A percentile compares a stretch with the other conserved stretches of the same genome.
Conservation (phyloP, 2,329 filamentous ascomycete species). For the Phoma sp. region DNA sequence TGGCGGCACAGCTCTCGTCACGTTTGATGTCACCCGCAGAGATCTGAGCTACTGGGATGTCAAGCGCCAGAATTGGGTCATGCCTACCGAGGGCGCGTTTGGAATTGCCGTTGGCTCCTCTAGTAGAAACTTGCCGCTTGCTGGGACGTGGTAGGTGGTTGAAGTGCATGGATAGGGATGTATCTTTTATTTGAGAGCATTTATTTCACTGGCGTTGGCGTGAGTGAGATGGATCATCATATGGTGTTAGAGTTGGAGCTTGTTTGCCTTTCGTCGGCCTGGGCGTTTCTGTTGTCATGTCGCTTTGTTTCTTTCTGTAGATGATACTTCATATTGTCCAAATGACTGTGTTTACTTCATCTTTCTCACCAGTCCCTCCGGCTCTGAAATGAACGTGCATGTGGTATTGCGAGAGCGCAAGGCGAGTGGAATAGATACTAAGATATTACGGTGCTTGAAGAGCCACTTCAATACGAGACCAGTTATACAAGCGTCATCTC, state of each 20-base stretch:
- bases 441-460: no score
- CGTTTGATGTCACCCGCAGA: constrained; percentile 48
- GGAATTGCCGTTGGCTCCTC: constrained; percentile 43
- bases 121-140: constrained; percentile 40
- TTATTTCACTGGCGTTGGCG: background rate
- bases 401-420: no score
- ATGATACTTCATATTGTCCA: background rate
- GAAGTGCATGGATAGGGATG: background rate
- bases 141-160: constrained; percentile 38
- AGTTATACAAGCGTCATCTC: background rate
- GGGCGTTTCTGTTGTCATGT: no score
- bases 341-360: no score
- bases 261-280: no score
- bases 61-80: constrained; percentile 50
- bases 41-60: constrained; percentile 54
- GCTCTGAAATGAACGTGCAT: no score
- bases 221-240: background rate
- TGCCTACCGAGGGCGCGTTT: constrained; percentile 42
- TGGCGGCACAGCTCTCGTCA: constrained; percentile 32
- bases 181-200: background rate
- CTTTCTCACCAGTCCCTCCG: no score
- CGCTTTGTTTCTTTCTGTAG: background rate
- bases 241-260: background rate
- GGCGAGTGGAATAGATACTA: no score
- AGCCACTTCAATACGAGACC: no score